Evolutionary conservation across 768 basidiomycete species (phyloP).

Genomic region (Lentinula guzmanii): DNA sequence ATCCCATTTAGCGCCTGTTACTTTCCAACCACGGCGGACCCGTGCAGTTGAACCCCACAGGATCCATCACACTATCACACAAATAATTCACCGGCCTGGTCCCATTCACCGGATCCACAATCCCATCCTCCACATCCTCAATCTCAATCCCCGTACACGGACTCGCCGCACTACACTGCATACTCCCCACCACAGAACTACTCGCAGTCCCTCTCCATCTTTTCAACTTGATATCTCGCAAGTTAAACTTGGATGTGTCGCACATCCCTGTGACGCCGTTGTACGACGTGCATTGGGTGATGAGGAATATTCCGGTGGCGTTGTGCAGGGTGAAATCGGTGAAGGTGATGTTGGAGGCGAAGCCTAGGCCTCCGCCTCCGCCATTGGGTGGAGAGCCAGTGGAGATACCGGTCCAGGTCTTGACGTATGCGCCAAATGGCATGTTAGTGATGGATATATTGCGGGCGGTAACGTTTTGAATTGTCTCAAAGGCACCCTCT

Average conservation of each 20-base stretch:
- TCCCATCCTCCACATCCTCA: slow-evolving; percentile 13
- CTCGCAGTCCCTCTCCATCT: slow-evolving; percentile 18
- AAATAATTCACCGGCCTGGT: not conserved
- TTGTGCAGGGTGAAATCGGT: slow-evolving; percentile 19
- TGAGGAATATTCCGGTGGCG: slow-evolving; percentile 15
- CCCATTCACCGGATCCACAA: not conserved
- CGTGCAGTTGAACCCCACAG: slow-evolving; percentile 1
- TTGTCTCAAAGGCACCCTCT: slow-evolving; percentile 23
- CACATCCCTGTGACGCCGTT: slow-evolving; percentile 25
- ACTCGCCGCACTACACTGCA: slow-evolving; percentile 27
- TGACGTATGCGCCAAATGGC: slow-evolving; percentile 24
- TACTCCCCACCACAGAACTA: slow-evolving; percentile 15
- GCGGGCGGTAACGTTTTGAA: slow-evolving; percentile 27
- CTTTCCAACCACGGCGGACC: not conserved
- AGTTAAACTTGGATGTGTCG: slow-evolving; percentile 26
- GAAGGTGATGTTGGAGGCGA: slow-evolving; percentile 23
- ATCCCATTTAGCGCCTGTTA: not conserved
- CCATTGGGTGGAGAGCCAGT: slow-evolving; percentile 26
- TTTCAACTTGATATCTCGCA: slow-evolving; percentile 25
- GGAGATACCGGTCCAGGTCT: slow-evolving; percentile 25
- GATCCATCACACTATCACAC: slow-evolving; percentile 2
- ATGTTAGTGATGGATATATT: slow-evolving; percentile 19
- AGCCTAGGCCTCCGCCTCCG: slow-evolving; percentile 25
- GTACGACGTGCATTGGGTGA: slow-evolving; percentile 26
- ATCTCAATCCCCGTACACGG: slow-evolving; percentile 22